phyloP scores from a whole-genome alignment of 2,329 filamentous ascomycete species.

The Diaporthe ilicicola region DNA sequence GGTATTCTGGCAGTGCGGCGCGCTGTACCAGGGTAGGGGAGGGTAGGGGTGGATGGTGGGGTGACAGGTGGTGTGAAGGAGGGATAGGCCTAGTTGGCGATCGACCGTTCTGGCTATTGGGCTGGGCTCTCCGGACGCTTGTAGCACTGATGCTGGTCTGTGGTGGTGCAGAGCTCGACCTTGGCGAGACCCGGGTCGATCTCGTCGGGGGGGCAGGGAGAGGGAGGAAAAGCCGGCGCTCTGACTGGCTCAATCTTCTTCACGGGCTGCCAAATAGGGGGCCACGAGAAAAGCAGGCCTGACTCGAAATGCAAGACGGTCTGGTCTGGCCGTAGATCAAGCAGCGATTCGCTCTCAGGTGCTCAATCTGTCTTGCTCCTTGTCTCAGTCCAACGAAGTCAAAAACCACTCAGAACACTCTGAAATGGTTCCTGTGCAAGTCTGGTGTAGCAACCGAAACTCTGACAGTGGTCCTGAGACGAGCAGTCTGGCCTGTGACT shows the following conservation, averaged over 20 bases:
- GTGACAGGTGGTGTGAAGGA: conserved; percentile 26
- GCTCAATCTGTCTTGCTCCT: conserved; percentile 28
- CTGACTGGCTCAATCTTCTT: conserved; percentile 33
- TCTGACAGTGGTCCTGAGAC: conserved; percentile 8
- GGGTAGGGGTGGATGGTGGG: not conserved
- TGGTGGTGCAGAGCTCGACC: conserved; percentile 28
- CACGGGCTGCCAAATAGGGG: conserved; percentile 26
- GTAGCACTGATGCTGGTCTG: conserved; percentile 9
- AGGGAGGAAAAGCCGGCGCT: not conserved
- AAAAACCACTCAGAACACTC: conserved; percentile 22
- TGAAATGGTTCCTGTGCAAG: conserved; percentile 8
- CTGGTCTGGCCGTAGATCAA: conserved; percentile 27
- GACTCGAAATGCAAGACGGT: conserved; percentile 29
- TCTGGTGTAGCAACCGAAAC: not conserved
- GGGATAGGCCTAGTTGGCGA: conserved; percentile 29
- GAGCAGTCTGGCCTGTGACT: conserved; percentile 13
- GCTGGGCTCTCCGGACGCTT: conserved; percentile 1
- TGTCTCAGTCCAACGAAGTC: conserved; percentile 28
- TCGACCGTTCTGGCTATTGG: conserved; percentile 32
- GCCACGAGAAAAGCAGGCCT: conserved; percentile 33
- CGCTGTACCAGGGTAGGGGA: conserved; percentile 3
- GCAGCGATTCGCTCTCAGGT: conserved; percentile 29
- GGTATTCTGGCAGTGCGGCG: not conserved
- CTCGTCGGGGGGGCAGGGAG: conserved; percentile 22
- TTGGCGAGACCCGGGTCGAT: conserved; percentile 34